Evolutionary conservation across 1,284 basidiomycete species (phyloP).

Genomic region (Mycosarcoma mackinlayi): DNA sequence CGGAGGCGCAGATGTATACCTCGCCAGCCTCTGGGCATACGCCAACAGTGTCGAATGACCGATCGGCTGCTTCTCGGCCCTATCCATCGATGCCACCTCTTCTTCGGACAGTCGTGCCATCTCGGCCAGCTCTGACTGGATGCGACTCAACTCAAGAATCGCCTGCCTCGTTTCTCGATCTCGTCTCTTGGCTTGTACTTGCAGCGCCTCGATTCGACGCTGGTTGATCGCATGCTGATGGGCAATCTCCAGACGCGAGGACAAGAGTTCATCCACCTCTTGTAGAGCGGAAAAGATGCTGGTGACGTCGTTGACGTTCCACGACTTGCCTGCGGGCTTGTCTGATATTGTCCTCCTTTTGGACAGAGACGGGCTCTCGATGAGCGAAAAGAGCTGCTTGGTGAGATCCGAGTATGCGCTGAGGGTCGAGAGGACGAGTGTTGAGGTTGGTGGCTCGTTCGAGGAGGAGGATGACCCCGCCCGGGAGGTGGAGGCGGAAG

Average conservation of each 20-base stretch:
- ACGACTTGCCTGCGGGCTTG: constrained; percentile 15
- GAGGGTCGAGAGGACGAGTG: constrained; percentile 34
- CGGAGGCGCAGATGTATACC: constrained; percentile 56
- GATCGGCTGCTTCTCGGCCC: constrained; percentile 43
- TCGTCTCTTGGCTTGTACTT: constrained; percentile 26
- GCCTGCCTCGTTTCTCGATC: constrained; percentile 39
- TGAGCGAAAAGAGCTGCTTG: constrained; percentile 39
- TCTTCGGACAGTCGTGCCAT: constrained; percentile 31
- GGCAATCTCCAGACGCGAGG: constrained; percentile 23
- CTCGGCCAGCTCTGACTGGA: constrained; percentile 46
- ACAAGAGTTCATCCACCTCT: constrained; percentile 34
- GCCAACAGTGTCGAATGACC: constrained; percentile 32
- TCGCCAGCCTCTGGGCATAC: constrained; percentile 54
- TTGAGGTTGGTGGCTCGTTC: constrained; percentile 27
- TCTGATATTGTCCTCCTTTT: constrained; percentile 22
- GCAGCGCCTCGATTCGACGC: constrained; percentile 23
- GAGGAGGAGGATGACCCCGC: constrained; percentile 5
- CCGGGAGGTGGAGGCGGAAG: constrained; percentile 1
- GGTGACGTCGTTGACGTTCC: constrained; percentile 14
- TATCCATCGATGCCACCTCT: constrained; percentile 33
- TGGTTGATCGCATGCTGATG: constrained; percentile 51
- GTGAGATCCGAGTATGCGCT: constrained; percentile 42
- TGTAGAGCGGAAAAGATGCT: constrained; percentile 22
- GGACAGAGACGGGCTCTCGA: constrained; percentile 26
- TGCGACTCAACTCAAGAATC: constrained; percentile 37